A percentile compares a stretch with the other conserved stretches of the same genome.
These are phyloP conservation scores for Neophaeococcomyces aloes DNA, from an alignment of 2,329 filamentous ascomycete genomes.

Conservation along the genomic window DNA sequence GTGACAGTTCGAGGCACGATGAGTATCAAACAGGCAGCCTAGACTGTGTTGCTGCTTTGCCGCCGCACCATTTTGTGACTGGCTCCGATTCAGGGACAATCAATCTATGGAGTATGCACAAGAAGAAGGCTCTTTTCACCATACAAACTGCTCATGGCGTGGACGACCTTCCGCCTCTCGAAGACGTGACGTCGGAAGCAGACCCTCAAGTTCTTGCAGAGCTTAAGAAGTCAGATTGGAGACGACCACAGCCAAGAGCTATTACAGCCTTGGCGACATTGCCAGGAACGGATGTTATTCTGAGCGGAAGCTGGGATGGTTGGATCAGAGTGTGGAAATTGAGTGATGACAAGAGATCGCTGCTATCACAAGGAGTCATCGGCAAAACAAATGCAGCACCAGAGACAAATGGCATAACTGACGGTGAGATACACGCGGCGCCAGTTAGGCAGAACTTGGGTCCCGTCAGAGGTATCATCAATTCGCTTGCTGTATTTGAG, in stretches of 20 bases:
- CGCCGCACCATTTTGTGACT: conserved; percentile 85
- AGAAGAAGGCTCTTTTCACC: conserved; percentile 87
- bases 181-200: conserved; percentile 65
- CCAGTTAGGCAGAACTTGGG: conserved; percentile 15
- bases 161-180: conserved; percentile 57
- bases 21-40: conserved; percentile 67
- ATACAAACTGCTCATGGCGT: conserved; percentile 74
- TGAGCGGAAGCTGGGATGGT: conserved; percentile 93
- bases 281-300: conserved; percentile 79
- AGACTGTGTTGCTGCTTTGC: conserved; percentile 81
- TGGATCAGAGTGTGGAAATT: conserved; percentile 76
- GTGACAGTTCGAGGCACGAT: conserved; percentile 47
- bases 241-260: conserved; percentile 61
- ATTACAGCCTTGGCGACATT: conserved; percentile 81
- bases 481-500: conserved; percentile 80
- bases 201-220: conserved; percentile 43
- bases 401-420: conserved; percentile 15
- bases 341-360: conserved; percentile 66
- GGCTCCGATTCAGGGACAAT: conserved; percentile 85
- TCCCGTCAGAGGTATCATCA: conserved; percentile 56
- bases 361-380: conserved; percentile 62
- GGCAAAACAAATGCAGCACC: conserved; percentile 31
- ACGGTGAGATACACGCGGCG: conserved; percentile 21
- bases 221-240: conserved; percentile 41
- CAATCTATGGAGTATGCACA: conserved; percentile 76